Conservation (phyloP, 2,329 filamentous ascomycete genomes). For the Magnaporthiopsis incrustans region DNA sequence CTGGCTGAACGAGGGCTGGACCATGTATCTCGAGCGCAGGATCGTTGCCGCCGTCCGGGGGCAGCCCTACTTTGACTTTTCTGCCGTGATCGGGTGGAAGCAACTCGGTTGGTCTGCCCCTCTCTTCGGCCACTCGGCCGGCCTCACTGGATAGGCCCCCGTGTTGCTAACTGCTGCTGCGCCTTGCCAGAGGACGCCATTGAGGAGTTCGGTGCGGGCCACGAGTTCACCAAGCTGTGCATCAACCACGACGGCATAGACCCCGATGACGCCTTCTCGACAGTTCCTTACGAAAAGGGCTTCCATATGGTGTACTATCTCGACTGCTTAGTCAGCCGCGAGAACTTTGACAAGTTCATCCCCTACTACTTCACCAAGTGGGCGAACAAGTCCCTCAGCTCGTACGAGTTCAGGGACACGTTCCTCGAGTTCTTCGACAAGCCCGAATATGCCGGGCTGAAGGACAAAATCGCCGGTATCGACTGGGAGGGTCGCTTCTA, state of each 20-base stretch:
- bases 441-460: slow-evolving; percentile 52
- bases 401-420: slow-evolving; percentile 86
- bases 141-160: background rate
- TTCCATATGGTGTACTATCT: slow-evolving; percentile 91
- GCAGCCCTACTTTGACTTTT: slow-evolving; percentile 83
- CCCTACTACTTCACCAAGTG: slow-evolving; percentile 87
- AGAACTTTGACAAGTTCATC: slow-evolving; percentile 93
- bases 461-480: slow-evolving; percentile 60
- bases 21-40: slow-evolving; percentile 84
- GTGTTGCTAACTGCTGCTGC: background rate
- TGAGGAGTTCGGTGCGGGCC: slow-evolving; percentile 71
- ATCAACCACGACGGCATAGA: slow-evolving; percentile 83
- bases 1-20: slow-evolving; percentile 79
- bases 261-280: slow-evolving; percentile 91
- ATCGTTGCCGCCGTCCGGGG: slow-evolving; percentile 73
- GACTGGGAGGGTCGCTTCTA: slow-evolving; percentile 92
- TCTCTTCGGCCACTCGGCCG: background rate
- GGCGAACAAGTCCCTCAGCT: slow-evolving; percentile 81
- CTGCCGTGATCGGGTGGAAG: slow-evolving; percentile 94
- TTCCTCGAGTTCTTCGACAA: slow-evolving; percentile 75
- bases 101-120: slow-evolving; percentile 44
- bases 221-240: slow-evolving; percentile 89
- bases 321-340: slow-evolving; percentile 73
- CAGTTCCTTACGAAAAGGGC: slow-evolving; percentile 90
- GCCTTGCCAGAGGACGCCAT: slow-evolving; percentile 59